phyloP scores from a whole-genome alignment of 1,284 basidiomycete species.

The Ustanciosporium gigantosporum region DNA sequence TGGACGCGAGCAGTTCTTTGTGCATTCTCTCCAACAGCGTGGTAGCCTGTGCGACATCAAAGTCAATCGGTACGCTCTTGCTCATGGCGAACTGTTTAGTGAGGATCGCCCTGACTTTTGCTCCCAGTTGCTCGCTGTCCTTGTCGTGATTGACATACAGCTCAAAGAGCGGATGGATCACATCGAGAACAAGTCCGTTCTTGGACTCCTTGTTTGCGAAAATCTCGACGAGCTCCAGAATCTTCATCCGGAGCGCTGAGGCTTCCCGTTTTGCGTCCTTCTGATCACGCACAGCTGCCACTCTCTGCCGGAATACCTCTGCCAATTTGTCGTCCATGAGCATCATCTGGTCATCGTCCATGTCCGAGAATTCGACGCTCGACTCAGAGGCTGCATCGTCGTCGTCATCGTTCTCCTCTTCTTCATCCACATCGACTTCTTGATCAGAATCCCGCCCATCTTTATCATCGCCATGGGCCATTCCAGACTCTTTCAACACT shows the following conservation, averaged over 20 bases:
- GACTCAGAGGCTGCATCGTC: constrained; percentile 35
- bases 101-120: constrained; percentile 80
- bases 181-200: constrained; percentile 68
- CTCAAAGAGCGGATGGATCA: constrained; percentile 77
- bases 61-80: constrained; percentile 70
- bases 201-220: constrained; percentile 77
- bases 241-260: constrained; percentile 87
- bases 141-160: constrained; percentile 64
- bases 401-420: constrained; percentile 58
- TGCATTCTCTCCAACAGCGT: constrained; percentile 73
- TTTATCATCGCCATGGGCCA: constrained; percentile 67
- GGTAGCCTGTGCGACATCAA: constrained; percentile 64
- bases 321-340: constrained; percentile 90
- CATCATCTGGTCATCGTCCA: constrained; percentile 90
- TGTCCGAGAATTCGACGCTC: constrained; percentile 36
- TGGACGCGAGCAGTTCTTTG: constrained; percentile 70
- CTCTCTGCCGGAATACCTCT: constrained; percentile 76
- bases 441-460: too few relatives aligned
- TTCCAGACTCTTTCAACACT: constrained; percentile 74
- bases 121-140: constrained; percentile 69
- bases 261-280: constrained; percentile 51
- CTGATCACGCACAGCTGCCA: constrained; percentile 65
- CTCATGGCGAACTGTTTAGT: constrained; percentile 74
- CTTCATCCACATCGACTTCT: constrained; percentile 55
- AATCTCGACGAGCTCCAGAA: constrained; percentile 86